Base-by-base conservation (phyloP, 2,329 filamentous ascomycete genomes). In the Fusarium armeniacum region DNA sequence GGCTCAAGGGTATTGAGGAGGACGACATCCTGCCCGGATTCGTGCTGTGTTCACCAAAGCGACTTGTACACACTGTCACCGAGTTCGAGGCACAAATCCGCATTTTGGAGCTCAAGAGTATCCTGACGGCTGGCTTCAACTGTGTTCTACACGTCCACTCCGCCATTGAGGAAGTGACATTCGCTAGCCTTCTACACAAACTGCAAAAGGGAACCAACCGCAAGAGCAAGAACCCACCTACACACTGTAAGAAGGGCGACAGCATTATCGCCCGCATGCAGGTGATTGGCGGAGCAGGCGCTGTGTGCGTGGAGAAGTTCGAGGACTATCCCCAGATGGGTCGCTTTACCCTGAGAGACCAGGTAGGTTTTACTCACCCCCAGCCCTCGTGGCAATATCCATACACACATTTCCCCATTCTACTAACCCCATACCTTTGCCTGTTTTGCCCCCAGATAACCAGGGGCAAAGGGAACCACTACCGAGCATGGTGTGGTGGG, bases 141-240 rank as follows among this genome's bases (percentile, higher is more conserved):
- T 99, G 96, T 77, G 97, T 99, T 41, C 85, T 99, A 73, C 96
- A 99, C 83, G 93, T 99, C 24, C 96, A 99, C 82, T 94, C 95
- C 6, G 96, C 96, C 24, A 97, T 98, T 65, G 96, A 99, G 84
- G 96, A 99, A 81, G 93, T 99, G 61, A 98, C 95, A 1, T 97
- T 99, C 77, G 87, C 90, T 1, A 88, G 91, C 6, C 86, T 99
- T 54, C 83, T 99, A 72, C 96, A 99, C 84, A 97, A 95, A 82
- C 85, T 98, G 46, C 94, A 99, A 81, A 97, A 97, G 82, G 95
- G 94, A 54, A 99, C 96, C 6, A 90, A 90, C 75, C 88, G 96
- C 75, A 97, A 94, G 88, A 97, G 93, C 83, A 98, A 98, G 88
- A 87, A 91, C 70, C 89, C 96, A 8, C 96, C 97, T 0, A 92